Evolutionary conservation across 148 eudicot genomes (phyloP).

Genomic region (Amaranthus cruentus): DNA sequence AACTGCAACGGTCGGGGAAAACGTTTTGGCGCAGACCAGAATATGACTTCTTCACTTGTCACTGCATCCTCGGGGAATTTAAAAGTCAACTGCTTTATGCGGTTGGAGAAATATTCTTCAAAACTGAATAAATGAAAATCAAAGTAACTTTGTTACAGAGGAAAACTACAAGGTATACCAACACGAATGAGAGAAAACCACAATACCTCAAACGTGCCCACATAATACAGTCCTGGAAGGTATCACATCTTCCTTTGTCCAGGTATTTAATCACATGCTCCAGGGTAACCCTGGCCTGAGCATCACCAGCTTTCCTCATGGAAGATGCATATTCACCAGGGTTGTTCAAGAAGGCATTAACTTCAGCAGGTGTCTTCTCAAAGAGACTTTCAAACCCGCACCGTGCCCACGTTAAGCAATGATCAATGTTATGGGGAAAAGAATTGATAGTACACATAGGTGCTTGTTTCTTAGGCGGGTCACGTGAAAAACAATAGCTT

Average conservation of each 20-base stretch:
- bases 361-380: constrained; percentile 75
- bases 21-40: constrained; percentile 85
- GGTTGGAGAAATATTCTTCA: constrained; percentile 67
- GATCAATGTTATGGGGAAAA: constrained; percentile 81
- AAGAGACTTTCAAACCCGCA: constrained; percentile 75
- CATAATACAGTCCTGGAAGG: constrained; percentile 60
- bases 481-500: constrained; percentile 80
- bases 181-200: neutral
- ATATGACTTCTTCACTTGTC: constrained; percentile 55
- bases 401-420: constrained; percentile 79
- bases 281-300: constrained; percentile 67
- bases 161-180: neutral
- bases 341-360: constrained; percentile 53
- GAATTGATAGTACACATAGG: constrained; percentile 84
- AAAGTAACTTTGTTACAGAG: neutral
- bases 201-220: constrained; percentile 70
- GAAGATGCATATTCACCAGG: constrained; percentile 55
- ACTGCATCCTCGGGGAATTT: constrained; percentile 71
- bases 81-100: constrained; percentile 65
- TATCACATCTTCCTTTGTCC: constrained; percentile 58
- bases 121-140: constrained; percentile 38
- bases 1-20: constrained; percentile 65
- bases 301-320: constrained; percentile 69
- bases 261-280: constrained; percentile 66
- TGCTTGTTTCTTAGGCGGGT: constrained; percentile 78